phyloP scores from a whole-genome alignment of 306 rosid genomes.

The Oemleria cerasiformis region DNA sequence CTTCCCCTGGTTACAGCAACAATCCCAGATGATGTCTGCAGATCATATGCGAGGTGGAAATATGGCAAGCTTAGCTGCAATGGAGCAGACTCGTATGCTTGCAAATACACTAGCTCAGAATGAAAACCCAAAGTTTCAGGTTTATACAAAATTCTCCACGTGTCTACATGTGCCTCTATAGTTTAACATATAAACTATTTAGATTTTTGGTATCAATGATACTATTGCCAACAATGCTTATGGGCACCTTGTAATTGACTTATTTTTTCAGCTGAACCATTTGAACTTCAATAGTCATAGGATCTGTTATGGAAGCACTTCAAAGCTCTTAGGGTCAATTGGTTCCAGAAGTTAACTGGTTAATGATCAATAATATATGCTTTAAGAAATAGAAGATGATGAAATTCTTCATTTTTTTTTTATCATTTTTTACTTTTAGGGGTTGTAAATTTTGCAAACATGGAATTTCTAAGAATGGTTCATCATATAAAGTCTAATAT shows the following conservation, averaged over 20 bases:
- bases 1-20: conserved; percentile 26
- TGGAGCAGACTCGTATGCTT: conserved; percentile 96
- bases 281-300: neutral
- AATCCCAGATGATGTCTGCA: conserved; percentile 74
- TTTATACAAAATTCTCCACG: conserved; percentile 23
- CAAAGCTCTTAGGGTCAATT: neutral
- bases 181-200: neutral
- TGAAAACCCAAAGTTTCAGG: conserved; percentile 96
- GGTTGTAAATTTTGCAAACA: neutral
- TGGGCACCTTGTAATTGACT: conserved; percentile 3
- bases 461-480: neutral
- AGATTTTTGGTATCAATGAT: neutral
- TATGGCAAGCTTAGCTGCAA: conserved; percentile 67
- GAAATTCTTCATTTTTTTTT: neutral
- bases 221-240: neutral
- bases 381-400: neutral
- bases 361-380: neutral
- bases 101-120: conserved; percentile 91
- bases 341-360: neutral
- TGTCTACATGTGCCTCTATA: neutral
- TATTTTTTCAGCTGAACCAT: neutral
- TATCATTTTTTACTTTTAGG: neutral
- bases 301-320: neutral
- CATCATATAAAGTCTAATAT: neutral
- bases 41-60: conserved; percentile 67